Evolutionary conservation across 352 stramenopile species (phyloP), one percentile per base, ranked within the genome.

Genomic region (Globisporangium camurandrum): DNA sequence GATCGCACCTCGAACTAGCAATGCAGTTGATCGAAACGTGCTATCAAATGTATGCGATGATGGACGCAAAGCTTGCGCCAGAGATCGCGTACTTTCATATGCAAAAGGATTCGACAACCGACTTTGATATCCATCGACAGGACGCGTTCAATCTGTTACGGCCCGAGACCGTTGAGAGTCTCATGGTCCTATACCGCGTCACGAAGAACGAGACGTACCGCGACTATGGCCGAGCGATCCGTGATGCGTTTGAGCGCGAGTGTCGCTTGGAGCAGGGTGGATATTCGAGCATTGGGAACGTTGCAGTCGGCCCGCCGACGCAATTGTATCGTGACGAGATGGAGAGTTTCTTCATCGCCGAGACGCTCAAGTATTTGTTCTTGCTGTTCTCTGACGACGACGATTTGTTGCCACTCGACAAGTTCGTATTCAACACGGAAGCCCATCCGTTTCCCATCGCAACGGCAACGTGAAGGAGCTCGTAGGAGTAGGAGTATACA

Each of bases 291-390:
- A 68, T 88, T 46, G 51, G 48, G 17, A 80, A 86, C 33, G 75
- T 91, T 38, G 59, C 74, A 22, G 71, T 60, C n/a, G 65, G 64
- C 1, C 62, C 71, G 5, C 51, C 67, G 30, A 56, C 62, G 27
- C 56, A 64, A 50, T 57, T 66, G 23, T 87, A 79, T 24, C 66
- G 73, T 9, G 66, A 82, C 66, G 76, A 86, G 51, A 96, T 95
- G 84, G 84, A 95, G 54, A 96, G 82, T 30, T 97, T 93, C 60
- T 97, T 97, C 59, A 65, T 96, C 51, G 85, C 83, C 24, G 88
- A 97, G 74, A 97, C 90, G 55, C 77, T 97, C 61, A 97, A 97
- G 73, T 97, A 97, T 66, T 67, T 97, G 34, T 96, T 95, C 61
- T 58, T 97, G 49, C 71, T 97, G 22, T 96, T 96, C 61, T 85